A percentile compares a stretch with the other conserved stretches of the same genome.
These are phyloP conservation scores for Epichloe gansuensis DNA, from an alignment of 2,329 filamentous ascomycete genomes.

Conservation along the genomic window DNA sequence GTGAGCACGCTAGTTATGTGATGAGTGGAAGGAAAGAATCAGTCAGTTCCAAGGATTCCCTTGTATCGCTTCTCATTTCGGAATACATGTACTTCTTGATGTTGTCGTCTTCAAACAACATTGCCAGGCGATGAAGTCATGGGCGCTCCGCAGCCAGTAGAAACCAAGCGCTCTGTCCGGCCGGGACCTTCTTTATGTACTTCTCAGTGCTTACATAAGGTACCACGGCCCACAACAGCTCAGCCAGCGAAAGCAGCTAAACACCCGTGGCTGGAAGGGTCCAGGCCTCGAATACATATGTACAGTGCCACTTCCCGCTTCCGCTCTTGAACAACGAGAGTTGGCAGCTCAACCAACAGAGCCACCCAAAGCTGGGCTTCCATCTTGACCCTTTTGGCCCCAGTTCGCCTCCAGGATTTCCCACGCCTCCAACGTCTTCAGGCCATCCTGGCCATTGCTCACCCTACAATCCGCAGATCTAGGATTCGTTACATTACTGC, in stretches of 20 bases:
- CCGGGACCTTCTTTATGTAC: no score
- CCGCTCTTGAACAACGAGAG: not conserved
- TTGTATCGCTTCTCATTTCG: no score
- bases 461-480: not conserved
- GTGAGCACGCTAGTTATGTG: no score
- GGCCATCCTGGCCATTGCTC: not conserved
- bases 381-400: not conserved
- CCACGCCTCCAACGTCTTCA: not conserved
- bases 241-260: not conserved
- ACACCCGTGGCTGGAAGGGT: no score
- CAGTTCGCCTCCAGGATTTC: not conserved
- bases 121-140: not conserved
- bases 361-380: not conserved
- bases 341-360: not conserved
- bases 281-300: not conserved
- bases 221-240: not conserved
- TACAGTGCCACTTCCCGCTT: not conserved
- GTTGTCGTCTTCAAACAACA: not conserved
- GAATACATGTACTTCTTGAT: not conserved
- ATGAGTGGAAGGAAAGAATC: no score
- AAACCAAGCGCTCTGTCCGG: not conserved
- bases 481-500: not conserved
- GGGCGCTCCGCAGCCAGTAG: not conserved
- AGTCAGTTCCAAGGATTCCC: no score
- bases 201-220: no score